Evolutionary conservation across 371 early-diverging fungal genomes (phyloP), one percentile per base, ranked within the genome.

Genomic region (Hamiltosporidium magnivora): DNA sequence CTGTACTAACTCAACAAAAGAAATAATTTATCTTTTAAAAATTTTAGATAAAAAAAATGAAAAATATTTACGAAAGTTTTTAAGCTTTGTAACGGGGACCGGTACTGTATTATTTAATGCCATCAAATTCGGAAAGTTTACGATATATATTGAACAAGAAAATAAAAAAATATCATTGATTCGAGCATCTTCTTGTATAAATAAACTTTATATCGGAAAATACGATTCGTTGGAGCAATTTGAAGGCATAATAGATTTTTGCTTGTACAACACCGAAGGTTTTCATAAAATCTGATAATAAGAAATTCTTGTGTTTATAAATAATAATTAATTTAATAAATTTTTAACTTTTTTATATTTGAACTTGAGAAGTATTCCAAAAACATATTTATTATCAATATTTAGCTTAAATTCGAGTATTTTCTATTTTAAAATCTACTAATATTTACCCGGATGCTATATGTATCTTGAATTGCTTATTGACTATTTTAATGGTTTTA

Each of bases 21-120:
- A 75, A 60, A 54, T 71, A 1, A 14, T 40, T n/a, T 75, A 55
- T 63, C 42, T 75, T 2, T 66, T 42, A 44, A 36, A 71, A 25
- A 68, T 71, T 38, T 37, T 75, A 41, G 38, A 43, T 37, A 64
- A 37, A 1, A 67, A 64, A 37, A 54, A 61, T 60, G 14, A 61
- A 39, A 36, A n/a, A n/a, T 70, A 38, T 64, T 12, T 65, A 2
- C 11, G 61, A 37, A 56, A 55, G 38, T 71, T 71, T 46, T 14
- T 75, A 4, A 42, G 55, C 36, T 75, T 75, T 62, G 36, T 63
- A 8, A 69, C 70, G 36, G 74, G 74, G 1, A 60, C 70, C 1
- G 69, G 64, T 39, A 69, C 36, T 58, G 41, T 71, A 38, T 62
- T 52, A 1, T 49, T 38, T 38, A 8, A 43, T 41, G n/a, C 46